These are phyloP conservation scores for Penicillium subrubescens DNA, from an alignment of 495 filamentous ascomycete genomes.

Conservation along the genomic window DNA sequence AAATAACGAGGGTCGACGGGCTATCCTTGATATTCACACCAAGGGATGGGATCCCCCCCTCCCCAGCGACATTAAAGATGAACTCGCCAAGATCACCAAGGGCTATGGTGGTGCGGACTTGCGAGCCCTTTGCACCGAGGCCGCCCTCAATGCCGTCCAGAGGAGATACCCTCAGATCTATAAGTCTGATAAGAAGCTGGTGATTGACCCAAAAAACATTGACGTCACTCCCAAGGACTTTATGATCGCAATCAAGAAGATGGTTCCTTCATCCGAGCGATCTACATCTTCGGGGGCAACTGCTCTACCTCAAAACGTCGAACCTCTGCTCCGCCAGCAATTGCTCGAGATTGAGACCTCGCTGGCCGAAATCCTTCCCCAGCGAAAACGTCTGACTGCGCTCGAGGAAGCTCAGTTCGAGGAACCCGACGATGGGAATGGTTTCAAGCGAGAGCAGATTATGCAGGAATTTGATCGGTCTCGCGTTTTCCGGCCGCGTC, in stretches of 20 bases:
- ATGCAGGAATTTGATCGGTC: slow-evolving; percentile 88
- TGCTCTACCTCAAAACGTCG: slow-evolving; percentile 72
- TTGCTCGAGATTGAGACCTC: slow-evolving; percentile 64
- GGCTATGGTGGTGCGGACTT: slow-evolving; percentile 96
- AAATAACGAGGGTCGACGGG: slow-evolving; percentile 70
- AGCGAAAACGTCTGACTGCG: slow-evolving; percentile 80
- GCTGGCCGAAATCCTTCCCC: slow-evolving; percentile 79
- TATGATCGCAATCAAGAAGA: slow-evolving; percentile 93
- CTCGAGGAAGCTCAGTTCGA: slow-evolving; percentile 94
- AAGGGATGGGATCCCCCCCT: slow-evolving; percentile 86
- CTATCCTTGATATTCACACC: slow-evolving; percentile 94
- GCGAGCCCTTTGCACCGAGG: slow-evolving; percentile 92
- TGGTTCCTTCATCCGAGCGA: slow-evolving; percentile 91
- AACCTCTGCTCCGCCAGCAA: slow-evolving; percentile 77
- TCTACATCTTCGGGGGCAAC: slow-evolving; percentile 79
- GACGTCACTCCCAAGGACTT: slow-evolving; percentile 89
- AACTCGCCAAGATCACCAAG: slow-evolving; percentile 84
- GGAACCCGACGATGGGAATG: slow-evolving; percentile 75
- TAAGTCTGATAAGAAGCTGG: slow-evolving; percentile 82
- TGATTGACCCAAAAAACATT: slow-evolving; percentile 83
- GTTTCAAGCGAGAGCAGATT: slow-evolving; percentile 82
- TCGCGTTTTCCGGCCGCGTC: slow-evolving; percentile 83
- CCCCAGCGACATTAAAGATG: slow-evolving; percentile 73
- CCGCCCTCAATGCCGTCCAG: slow-evolving; percentile 97
- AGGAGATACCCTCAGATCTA: slow-evolving; percentile 96